Evolutionary conservation across 192 early-diverging fungal species (phyloP).

Genomic region (Podila minutissima): DNA sequence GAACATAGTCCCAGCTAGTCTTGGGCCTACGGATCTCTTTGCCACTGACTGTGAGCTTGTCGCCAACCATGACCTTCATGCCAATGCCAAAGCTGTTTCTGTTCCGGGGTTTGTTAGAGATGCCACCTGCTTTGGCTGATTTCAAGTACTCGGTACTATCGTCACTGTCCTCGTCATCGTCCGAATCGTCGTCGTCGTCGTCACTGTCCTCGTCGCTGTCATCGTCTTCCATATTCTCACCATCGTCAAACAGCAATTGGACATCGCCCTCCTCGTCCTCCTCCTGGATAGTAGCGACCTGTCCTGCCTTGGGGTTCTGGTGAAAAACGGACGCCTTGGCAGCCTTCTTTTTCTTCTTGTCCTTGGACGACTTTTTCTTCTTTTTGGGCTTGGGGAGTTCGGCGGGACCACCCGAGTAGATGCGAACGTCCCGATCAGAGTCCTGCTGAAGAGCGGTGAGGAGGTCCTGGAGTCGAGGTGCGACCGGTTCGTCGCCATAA

Average conservation of each 20-base stretch:
- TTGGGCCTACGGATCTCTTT: constrained; percentile 49
- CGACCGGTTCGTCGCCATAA: constrained; percentile 25
- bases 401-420: constrained; percentile 39
- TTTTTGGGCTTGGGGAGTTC: constrained; percentile 39
- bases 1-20: constrained; percentile 49
- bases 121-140: constrained; percentile 23
- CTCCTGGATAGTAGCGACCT: constrained; percentile 14
- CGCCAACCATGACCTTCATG: constrained; percentile 51
- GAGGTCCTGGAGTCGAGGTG: constrained; percentile 14
- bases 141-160: constrained; percentile 15
- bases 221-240: constrained; percentile 6
- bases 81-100: constrained; percentile 47
- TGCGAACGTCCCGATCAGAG: constrained; percentile 40
- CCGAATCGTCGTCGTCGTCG: constrained; percentile 22
- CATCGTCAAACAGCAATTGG: constrained; percentile 16
- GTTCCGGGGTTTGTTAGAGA: constrained; percentile 31
- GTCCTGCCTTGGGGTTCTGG: constrained; percentile 33
- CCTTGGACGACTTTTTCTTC: constrained; percentile 31
- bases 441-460: constrained; percentile 20
- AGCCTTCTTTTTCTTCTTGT: constrained; percentile 22
- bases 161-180: constrained; percentile 18
- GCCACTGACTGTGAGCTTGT: constrained; percentile 41
- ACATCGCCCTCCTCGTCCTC: constrained; percentile 10
- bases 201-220: constrained; percentile 14
- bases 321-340: constrained; percentile 28